Evolutionary conservation across 129 eudicot genomes (phyloP).

Genomic region (Flaveria brownii): DNA sequence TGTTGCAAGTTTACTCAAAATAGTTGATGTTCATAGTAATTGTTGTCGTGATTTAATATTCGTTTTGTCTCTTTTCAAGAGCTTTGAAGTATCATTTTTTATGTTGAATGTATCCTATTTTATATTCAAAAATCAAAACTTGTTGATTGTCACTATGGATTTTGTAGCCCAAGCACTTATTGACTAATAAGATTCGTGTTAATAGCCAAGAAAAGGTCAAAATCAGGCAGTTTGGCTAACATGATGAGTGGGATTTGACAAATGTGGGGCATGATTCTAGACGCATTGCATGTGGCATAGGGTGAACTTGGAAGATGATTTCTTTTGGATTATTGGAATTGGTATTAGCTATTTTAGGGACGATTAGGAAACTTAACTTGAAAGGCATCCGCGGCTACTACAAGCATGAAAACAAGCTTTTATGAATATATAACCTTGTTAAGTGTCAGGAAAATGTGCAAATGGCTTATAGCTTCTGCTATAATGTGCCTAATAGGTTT

Average conservation of each 20-base stretch:
- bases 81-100: not conserved
- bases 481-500: not conserved
- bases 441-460: not conserved
- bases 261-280: not conserved
- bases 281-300: too few species aligned
- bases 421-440: not conserved
- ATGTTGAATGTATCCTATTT: not conserved
- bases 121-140: not conserved
- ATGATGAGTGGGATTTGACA: not conserved
- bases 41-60: not conserved
- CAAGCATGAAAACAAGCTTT: constrained; percentile 3
- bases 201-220: not conserved
- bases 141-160: not conserved
- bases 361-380: not conserved
- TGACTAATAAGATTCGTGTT: not conserved
- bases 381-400: not conserved
- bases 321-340: not conserved
- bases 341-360: not conserved
- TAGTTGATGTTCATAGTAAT: not conserved
- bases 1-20: not conserved
- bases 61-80: not conserved
- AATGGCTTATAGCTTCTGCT: constrained; percentile 17
- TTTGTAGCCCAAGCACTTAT: not conserved
- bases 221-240: not conserved
- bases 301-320: not conserved